Evolutionary conservation across 2,329 filamentous ascomycete species (phyloP), one percentile per base, ranked within the genome.

Genomic region (Penicillium sp.): DNA sequence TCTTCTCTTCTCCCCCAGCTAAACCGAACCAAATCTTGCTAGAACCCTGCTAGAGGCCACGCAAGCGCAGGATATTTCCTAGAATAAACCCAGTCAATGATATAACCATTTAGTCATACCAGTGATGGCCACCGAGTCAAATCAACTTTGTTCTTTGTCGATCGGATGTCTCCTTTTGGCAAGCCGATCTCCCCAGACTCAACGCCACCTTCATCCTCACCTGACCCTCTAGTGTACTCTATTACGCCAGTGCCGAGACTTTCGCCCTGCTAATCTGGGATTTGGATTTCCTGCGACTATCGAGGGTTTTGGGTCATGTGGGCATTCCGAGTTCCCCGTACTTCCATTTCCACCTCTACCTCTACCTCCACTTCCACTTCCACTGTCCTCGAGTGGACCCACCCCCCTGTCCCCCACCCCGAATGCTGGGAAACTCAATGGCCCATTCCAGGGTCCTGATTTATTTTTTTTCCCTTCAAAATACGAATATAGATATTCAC

Each of bases 151-250:
- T 36, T 17, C 20, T 21, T 24, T n/a, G 45, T 24, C 47, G 56
- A 56, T 56, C 56, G 56, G 56, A 51, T 57, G 39, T 32, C 56
- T 48, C 7, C 5, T 51, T 55, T 52, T 46, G 56, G 56, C 5
- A 59, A 59, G 51, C 56, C 56, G 56, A 54, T 54, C 34, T 46
- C 41, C 52, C 46, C 32, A 44, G 48, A 30, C 34, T 34, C 32
- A 18, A 40, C 51, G 39, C 46, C 51, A 52, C 46, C 39, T 20
- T 32, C 39, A 13, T 26, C 42, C 36, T 54, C 51, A 54, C 42
- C 37, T 54, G 50, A 51, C 47, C 43, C 33, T 23, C 24, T 18
- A 29, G n/a, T n/a, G n/a, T n/a, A n/a, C n/a, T n/a, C n/a, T n/a
- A n/a, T n/a, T n/a, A n/a, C n/a, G n/a, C n/a, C n/a, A n/a, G n/a